Conservation (phyloP, 805 yeast species). For the Zygoascus bituminiphila region DNA sequence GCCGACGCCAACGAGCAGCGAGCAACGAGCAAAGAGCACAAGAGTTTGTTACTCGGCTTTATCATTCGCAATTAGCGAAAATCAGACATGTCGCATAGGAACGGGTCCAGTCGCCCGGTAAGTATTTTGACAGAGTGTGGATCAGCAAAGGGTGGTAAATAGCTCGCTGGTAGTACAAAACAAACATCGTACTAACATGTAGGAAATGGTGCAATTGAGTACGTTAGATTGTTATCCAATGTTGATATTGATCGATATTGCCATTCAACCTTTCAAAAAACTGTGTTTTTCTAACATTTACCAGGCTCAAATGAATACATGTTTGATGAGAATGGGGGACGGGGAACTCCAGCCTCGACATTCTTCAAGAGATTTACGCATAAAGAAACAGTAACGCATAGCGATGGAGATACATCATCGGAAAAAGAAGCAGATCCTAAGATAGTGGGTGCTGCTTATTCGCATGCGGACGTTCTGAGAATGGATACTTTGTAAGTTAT, state of each 20-base stretch:
- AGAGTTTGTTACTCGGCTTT: no score
- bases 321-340: slow-evolving; percentile 62
- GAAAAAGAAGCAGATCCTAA: slow-evolving; percentile 29
- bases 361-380: slow-evolving; percentile 35
- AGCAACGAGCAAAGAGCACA: no score
- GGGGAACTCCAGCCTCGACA: slow-evolving; percentile 49
- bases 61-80: no score
- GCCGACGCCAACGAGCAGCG: no score
- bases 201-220: slow-evolving; percentile 37
- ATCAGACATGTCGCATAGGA: background rate
- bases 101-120: background rate
- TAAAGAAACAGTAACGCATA: background rate
- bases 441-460: slow-evolving; percentile 48
- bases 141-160: background rate
- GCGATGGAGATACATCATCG: background rate
- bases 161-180: no score
- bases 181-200: slow-evolving; percentile 1
- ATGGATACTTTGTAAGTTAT: slow-evolving; percentile 47
- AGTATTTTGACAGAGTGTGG: background rate
- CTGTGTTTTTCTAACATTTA: background rate
- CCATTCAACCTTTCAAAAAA: no score
- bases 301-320: slow-evolving; percentile 41
- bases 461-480: slow-evolving; percentile 38
- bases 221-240: slow-evolving; percentile 7
- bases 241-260: background rate